Base-by-base conservation (phyloP, 1,284 basidiomycete species). In the Athelia psychrophila region DNA sequence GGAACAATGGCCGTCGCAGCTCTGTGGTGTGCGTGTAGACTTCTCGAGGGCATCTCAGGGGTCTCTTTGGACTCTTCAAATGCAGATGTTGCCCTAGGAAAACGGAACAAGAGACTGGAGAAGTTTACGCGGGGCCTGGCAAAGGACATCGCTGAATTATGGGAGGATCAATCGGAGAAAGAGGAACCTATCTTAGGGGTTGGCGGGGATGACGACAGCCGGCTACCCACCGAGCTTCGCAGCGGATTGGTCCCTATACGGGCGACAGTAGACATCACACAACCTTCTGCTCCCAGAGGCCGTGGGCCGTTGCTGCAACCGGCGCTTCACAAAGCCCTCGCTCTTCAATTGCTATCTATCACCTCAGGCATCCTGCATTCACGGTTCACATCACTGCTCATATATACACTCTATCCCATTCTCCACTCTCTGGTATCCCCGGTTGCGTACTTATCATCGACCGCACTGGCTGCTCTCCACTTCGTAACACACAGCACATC, bases 391-490 rank as follows among this genome's bases (percentile, higher is more conserved):
- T 76, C 85, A 0, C 71, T 91, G n/a, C 81, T 97, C 42, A 79
- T 96, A 22, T 78, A 91, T 46, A 74, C 84, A 0, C 73, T 97
- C 1, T 97, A 97, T 70, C 90, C 90, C 1, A 68, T 96, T 30
- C 80, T 98, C 16, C 87, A 91, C 48, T 89, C 88, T 12, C 73
- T 95, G 42, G 83, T 93, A 33, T 92, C 92, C 0, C 74, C 85
- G 0, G 69, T 78, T 18, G 68, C 80, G 1, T 76, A 87, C 58
- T 74, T 95, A 6, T 85, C 86, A 8, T 73, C 80, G 1, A 89
- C 86, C 20, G 93, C 86, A 1, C 73, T 87, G 3, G 80, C 84
- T 3, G 75, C 92, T 1, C 75, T 98, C 36, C 68, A 79, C 54
- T 84, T 79, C 55, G 79, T 95, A 42, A 78, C 92, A 2, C 72